Base-by-base conservation (phyloP, 148 eudicot species). In the Spergularia bocconei region DNA sequence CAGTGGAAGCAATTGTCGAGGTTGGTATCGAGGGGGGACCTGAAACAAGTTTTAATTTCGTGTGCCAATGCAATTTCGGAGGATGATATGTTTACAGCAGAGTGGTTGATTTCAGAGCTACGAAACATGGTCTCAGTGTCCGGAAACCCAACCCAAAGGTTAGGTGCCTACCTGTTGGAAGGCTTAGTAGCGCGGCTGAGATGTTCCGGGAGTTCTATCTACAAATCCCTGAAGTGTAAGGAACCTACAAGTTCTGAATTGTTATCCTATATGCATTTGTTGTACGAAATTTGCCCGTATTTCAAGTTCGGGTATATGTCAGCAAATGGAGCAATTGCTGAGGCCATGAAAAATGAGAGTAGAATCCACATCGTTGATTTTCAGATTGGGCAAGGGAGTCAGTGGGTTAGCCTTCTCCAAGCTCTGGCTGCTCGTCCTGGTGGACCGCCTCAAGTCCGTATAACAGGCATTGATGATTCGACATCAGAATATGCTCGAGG, bases 91-190 rank as follows among this genome's bases (percentile, higher is more conserved):
- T 56, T 80, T 44, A 81, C 71, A 67, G 77, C 84, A 3, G 77
- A 79, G 36, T 86, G 84, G 87, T 75, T 84, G 73, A 84, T 86
- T 75, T 79, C 84, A n/a, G 86, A 86, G 75, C 71, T 83, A 70
- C 83, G 81, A 11, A 72, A 75, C 6, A 78, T 81, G 85, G 92
- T 88, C 25, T 89, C 92, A 0, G 90, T 89, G 63, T 82, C 82
- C 29, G 92, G 92, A 17, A 86, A 87, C 39, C 92, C 92, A 4
- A 62, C 82, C 9, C 88, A 89, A 54, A 83, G 92, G 12, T 78
- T 89, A 62, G 92, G 88, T 57, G 90, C 88, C 2, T 89, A 89
- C 74, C 76, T 89, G 84, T 65, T 87, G 44, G 93, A 89, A 87
- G 93, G 93, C 23, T 73, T 89, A 19, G 80, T 84, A 17, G 93